Evolutionary conservation across 108 stramenopile species (phyloP).

Genomic region (Hondaea fermentalgiana): DNA sequence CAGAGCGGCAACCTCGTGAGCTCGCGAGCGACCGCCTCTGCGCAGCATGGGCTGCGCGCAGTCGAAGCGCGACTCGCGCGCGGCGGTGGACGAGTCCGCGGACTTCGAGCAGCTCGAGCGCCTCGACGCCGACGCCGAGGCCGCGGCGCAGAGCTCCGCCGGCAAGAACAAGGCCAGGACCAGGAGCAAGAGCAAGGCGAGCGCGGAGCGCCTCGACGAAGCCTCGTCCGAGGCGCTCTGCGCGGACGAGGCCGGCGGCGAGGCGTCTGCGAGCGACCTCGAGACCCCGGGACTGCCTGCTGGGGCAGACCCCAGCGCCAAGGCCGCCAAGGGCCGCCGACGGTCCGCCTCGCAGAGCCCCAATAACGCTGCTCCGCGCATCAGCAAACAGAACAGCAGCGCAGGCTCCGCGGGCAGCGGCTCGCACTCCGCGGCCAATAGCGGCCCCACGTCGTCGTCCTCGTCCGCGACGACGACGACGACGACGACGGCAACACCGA

Average conservation of each 20-base stretch:
- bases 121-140: not conserved
- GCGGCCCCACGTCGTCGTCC: not conserved
- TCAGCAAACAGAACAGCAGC: not conserved
- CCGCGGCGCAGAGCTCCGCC: too few species aligned
- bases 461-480: not conserved
- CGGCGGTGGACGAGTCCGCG: not conserved
- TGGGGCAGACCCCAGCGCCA: not conserved
- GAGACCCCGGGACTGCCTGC: not conserved
- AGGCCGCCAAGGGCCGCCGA: not conserved
- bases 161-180: too few species aligned
- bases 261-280: not conserved
- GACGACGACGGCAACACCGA: not conserved
- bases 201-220: not conserved
- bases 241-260: not conserved
- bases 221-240: not conserved
- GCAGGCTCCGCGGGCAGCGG: too few species aligned
- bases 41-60: not conserved
- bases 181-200: not conserved
- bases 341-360: not conserved
- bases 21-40: too few species aligned
- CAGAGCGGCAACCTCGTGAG: too few species aligned
- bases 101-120: not conserved
- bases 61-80: not conserved
- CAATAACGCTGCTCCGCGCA: not conserved
- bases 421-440: not conserved